Conservation (phyloP, 2,329 filamentous ascomycete genomes). For the Curvularia hawaiiensis region DNA sequence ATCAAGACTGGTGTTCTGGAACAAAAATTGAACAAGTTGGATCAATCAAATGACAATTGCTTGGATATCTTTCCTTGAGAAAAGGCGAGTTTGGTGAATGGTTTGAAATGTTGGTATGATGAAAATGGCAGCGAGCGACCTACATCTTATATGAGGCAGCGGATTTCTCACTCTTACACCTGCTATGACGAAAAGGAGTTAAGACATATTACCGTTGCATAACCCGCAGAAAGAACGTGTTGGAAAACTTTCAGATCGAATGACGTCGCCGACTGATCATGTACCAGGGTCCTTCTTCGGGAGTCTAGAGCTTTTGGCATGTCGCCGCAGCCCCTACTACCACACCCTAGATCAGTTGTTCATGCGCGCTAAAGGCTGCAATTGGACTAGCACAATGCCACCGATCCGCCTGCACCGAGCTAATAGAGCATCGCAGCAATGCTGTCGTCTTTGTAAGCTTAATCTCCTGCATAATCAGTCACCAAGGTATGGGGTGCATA, state of each 20-base stretch:
- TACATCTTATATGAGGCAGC: constrained; percentile 17
- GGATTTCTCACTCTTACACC: constrained; percentile 1
- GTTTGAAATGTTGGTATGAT: neutral
- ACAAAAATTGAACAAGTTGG: neutral
- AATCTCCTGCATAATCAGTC: neutral
- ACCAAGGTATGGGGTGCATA: neutral
- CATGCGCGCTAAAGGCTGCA: neutral
- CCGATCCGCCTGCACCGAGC: neutral
- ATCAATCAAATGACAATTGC: neutral
- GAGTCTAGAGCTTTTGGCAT: constrained; percentile 14
- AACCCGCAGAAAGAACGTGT: neutral
- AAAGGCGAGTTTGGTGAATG: neutral
- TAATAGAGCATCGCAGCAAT: neutral
- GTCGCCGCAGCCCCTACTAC: constrained; percentile 13
- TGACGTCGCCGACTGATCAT: constrained; percentile 30
- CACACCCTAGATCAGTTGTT: constrained; percentile 16
- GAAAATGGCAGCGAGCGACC: neutral
- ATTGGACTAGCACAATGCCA: neutral
- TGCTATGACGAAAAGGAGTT: neutral
- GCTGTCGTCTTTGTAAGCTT: neutral
- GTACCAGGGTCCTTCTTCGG: constrained; percentile 7
- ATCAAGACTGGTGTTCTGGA: neutral
- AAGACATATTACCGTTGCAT: neutral
- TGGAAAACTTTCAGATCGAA: constrained; percentile 22
- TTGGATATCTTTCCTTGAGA: constrained; percentile 1